phyloP scores from a whole-genome alignment of 225 moss, liverwort and hornwort genomes.

The Asterella californica region DNA sequence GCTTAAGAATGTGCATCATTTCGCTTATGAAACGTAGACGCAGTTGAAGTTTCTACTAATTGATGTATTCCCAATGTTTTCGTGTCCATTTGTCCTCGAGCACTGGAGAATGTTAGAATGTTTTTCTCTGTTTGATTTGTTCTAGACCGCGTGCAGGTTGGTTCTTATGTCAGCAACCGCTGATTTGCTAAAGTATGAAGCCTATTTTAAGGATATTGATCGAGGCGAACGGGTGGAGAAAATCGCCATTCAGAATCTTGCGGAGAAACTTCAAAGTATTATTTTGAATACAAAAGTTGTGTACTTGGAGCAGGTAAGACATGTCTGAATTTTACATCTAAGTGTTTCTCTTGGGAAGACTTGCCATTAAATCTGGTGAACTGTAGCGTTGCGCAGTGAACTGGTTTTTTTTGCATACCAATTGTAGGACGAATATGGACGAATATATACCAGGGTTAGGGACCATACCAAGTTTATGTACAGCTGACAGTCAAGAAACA shows the following conservation, averaged over 20 bases:
- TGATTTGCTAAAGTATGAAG: slow-evolving; percentile 55
- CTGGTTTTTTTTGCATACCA: background rate
- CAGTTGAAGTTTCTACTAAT: too few relatives aligned
- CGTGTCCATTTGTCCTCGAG: too few relatives aligned
- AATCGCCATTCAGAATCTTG: slow-evolving; percentile 50
- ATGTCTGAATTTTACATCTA: background rate
- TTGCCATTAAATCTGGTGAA: background rate
- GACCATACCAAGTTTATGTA: too few relatives aligned
- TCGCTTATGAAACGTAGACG: background rate
- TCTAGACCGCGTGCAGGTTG: slow-evolving; percentile 31
- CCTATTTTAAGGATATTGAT: slow-evolving; percentile 58
- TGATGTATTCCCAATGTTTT: too few relatives aligned
- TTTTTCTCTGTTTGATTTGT: too few relatives aligned
- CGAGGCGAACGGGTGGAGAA: slow-evolving; percentile 56
- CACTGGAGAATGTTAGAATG: too few relatives aligned
- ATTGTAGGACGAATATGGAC: too few relatives aligned
- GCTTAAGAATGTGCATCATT: background rate
- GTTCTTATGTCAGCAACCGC: slow-evolving; percentile 76
- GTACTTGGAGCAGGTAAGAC: slow-evolving; percentile 57
- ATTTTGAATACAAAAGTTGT: slow-evolving; percentile 55
- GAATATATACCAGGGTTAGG: too few relatives aligned
- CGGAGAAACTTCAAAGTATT: slow-evolving; percentile 35
- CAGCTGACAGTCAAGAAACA: too few relatives aligned
- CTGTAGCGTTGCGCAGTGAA: background rate
- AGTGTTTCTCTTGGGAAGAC: too few relatives aligned